Conservation (phyloP, 441 rosid species). For the Aleurites moluccanus region DNA sequence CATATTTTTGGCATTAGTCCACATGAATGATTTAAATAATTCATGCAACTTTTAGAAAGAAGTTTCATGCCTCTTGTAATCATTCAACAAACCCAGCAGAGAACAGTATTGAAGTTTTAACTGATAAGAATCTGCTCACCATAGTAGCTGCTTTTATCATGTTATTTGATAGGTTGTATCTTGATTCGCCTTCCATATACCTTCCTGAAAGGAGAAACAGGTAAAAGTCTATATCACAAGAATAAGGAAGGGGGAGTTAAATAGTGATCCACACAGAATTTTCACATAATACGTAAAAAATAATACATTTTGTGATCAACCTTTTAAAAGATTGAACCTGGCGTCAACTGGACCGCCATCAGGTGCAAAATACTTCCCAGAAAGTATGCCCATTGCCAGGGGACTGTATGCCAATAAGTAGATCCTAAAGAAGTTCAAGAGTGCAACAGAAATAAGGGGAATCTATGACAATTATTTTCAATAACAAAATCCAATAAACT, state of each 20-base stretch:
- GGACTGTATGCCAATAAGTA: constrained; percentile 64
- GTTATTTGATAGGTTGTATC: constrained; percentile 48
- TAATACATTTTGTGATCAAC: constrained; percentile 25
- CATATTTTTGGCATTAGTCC: not conserved
- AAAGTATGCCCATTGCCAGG: constrained; percentile 67
- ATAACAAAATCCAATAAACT: constrained; percentile 2
- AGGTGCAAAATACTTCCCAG: constrained; percentile 58
- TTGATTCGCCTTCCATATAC: constrained; percentile 60
- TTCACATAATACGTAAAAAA: constrained; percentile 4
- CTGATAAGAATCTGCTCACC: constrained; percentile 32
- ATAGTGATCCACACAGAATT: not conserved
- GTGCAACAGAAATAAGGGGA: not conserved
- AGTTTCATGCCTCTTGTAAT: constrained; percentile 2
- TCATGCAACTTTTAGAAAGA: not conserved
- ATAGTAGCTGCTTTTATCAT: constrained; percentile 36
- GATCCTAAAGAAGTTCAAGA: constrained; percentile 31
- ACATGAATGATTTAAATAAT: not conserved
- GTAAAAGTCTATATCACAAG: constrained; percentile 5
- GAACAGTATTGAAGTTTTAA: constrained; percentile 7
- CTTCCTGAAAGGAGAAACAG: constrained; percentile 40
- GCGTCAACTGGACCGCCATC: constrained; percentile 52
- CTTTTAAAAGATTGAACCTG: constrained; percentile 58
- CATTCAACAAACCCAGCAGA: not conserved
- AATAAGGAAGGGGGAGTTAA: not conserved
- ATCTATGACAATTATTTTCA: not conserved